Evolutionary conservation across 2,329 filamentous ascomycete species (phyloP).

Genomic region (Venturia nashicola): DNA sequence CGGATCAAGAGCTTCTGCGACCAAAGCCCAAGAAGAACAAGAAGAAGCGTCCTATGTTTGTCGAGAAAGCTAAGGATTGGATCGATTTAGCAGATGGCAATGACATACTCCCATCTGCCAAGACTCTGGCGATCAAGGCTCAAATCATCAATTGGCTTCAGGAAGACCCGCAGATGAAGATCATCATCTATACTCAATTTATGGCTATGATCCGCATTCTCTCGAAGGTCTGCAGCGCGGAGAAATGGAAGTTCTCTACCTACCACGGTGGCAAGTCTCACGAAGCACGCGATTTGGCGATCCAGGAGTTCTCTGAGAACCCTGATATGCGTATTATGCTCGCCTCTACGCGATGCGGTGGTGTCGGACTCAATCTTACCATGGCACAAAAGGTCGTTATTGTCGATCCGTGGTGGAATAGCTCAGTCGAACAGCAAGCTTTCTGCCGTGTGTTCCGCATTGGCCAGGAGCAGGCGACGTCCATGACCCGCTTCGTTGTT

Average conservation of each 20-base stretch:
- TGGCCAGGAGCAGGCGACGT: conserved; percentile 48
- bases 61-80: conserved; percentile 16
- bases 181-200: conserved; percentile 51
- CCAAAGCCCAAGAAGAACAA: conserved; percentile 18
- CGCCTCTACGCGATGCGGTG: conserved; percentile 44
- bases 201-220: conserved; percentile 41
- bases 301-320: conserved; percentile 34
- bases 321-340: conserved; percentile 35
- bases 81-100: conserved; percentile 19
- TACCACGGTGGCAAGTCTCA: conserved; percentile 39
- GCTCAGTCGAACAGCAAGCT: conserved; percentile 48
- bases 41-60: background rate
- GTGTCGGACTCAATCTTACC: conserved; percentile 46
- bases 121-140: conserved; percentile 33
- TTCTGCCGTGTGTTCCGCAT: conserved; percentile 52
- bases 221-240: conserved; percentile 33
- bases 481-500: conserved; percentile 46
- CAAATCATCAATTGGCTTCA: conserved; percentile 32
- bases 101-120: conserved; percentile 29
- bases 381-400: conserved; percentile 38
- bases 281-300: conserved; percentile 30
- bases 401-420: conserved; percentile 48
- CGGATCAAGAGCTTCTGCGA: conserved; percentile 10
- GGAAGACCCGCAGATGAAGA: conserved; percentile 37
- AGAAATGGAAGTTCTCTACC: conserved; percentile 36